A percentile compares a stretch with the other conserved stretches of the same genome.
phyloP scores from a whole-genome alignment of 192 early-diverging fungal genomes.

The Rhizoclosmatium globosum region DNA sequence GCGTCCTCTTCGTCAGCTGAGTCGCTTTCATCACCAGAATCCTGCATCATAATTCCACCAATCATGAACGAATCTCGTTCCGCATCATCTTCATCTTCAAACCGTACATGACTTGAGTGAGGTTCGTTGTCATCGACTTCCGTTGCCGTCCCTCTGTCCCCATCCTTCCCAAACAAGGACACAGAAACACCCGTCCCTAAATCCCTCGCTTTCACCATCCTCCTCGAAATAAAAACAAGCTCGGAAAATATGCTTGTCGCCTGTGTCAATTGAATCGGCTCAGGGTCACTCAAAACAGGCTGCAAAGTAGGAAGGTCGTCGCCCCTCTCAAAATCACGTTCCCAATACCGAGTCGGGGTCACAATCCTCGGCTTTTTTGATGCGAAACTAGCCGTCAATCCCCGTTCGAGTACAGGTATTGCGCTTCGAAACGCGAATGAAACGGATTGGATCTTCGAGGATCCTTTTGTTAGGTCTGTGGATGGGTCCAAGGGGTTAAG shows the following conservation, averaged over 20 bases:
- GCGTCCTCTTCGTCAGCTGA: not conserved
- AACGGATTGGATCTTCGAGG: not conserved
- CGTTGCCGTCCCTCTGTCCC: not conserved
- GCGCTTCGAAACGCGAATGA: not conserved
- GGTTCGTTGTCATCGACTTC: too few relatives aligned
- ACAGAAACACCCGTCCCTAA: not conserved
- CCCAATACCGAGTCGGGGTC: not conserved
- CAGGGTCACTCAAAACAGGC: not conserved
- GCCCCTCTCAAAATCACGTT: not conserved
- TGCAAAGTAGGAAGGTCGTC: not conserved
- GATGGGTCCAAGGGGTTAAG: conserved; percentile 13
- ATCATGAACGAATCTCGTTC: not conserved
- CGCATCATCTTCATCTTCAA: not conserved
- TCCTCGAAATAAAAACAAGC: conserved; percentile 6
- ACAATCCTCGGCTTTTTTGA: not conserved
- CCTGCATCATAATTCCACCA: conserved; percentile 11
- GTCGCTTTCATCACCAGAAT: not conserved
- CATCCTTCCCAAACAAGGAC: conserved; percentile 8
- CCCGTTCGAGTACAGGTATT: not conserved
- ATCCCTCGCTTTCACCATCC: not conserved
- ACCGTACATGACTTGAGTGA: too few relatives aligned
- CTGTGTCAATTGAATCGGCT: not conserved
- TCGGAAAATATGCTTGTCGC: not conserved
- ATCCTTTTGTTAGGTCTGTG: conserved; percentile 10
- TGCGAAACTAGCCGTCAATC: not conserved